Evolutionary conservation across 306 rosid genomes (phyloP), one percentile per base, ranked within the genome.

Genomic region (Acacia confusa): DNA sequence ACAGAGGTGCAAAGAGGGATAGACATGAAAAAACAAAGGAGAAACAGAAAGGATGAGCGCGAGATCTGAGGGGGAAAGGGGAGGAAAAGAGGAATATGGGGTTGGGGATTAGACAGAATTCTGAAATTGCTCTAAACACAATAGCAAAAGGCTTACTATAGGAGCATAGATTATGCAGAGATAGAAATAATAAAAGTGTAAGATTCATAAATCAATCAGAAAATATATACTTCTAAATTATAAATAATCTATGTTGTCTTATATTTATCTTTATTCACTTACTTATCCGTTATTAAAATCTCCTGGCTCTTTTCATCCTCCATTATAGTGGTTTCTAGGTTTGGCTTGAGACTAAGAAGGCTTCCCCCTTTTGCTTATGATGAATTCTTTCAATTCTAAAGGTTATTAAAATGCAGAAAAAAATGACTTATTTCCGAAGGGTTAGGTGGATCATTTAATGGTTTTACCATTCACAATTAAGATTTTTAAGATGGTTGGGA

Each of bases 331-430:
- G 64, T 70, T 74, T 41, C 41, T 24, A 52, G 32, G 76, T 60
- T 64, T 40, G 68, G 41, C 70, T 52, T 43, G 36, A 57, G 43
- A 64, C 22, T 52, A 55, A 17, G 40, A 60, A 45, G n/a, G 28
- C 68, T 24, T 24, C 10, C 67, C 19, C 5, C 47, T 64, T 45
- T 68, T 28, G 74, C 50, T 84, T 43, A 11, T 50, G 79, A 77
- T 17, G 68, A 20, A 57, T 17, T 67, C 60, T 57, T 76, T 69
- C 41, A 28, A 45, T 47, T 69, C 50, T 30, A 17, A 40, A 27
- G 50, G 66, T 63, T 53, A 76, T 43, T 80, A 80, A 77, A 77
- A 32, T 80, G 70, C 0, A 28, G 74, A 36, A 28, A 28, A 38
- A 68, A 32, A 68, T 19, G 69, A 66, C 55, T 64, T 63, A 43